These are phyloP conservation scores for Stenogyne calaminthoides DNA, from an alignment of 305 asterid species.

Conservation along the genomic window DNA sequence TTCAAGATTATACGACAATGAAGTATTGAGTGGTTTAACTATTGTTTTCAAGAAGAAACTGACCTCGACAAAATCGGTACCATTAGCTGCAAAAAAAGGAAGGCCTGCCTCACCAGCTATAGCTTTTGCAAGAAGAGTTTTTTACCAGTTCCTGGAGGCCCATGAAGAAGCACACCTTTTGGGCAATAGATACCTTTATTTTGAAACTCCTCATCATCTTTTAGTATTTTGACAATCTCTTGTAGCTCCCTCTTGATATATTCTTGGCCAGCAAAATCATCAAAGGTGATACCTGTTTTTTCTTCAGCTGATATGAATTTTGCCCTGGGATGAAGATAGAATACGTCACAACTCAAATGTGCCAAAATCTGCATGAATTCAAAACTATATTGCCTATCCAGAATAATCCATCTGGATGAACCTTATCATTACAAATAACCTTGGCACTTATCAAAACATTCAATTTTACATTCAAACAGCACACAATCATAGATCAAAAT, in stretches of 20 bases:
- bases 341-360: constrained; percentile 30
- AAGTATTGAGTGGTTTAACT: not conserved
- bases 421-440: not conserved
- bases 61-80: constrained; percentile 99
- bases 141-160: constrained; percentile 99
- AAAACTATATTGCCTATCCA: constrained; percentile 23
- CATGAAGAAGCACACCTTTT: constrained; percentile 97
- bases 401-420: constrained; percentile 17
- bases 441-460: not conserved
- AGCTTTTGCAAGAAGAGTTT: constrained; percentile 98
- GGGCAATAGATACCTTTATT: constrained; percentile 97
- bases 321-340: constrained; percentile 61
- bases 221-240: constrained; percentile 89
- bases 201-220: constrained; percentile 92
- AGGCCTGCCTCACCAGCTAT: constrained; percentile 99
- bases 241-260: constrained; percentile 96
- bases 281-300: constrained; percentile 94
- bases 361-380: not conserved
- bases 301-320: constrained; percentile 98
- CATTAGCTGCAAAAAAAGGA: constrained; percentile 97
- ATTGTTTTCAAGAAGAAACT: constrained; percentile 28
- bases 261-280: constrained; percentile 99
- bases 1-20: not conserved
- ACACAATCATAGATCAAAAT: not conserved
- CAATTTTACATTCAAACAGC: not conserved